Base-by-base conservation (phyloP, 148 eudicot genomes). In the Diospyros kaki region DNA sequence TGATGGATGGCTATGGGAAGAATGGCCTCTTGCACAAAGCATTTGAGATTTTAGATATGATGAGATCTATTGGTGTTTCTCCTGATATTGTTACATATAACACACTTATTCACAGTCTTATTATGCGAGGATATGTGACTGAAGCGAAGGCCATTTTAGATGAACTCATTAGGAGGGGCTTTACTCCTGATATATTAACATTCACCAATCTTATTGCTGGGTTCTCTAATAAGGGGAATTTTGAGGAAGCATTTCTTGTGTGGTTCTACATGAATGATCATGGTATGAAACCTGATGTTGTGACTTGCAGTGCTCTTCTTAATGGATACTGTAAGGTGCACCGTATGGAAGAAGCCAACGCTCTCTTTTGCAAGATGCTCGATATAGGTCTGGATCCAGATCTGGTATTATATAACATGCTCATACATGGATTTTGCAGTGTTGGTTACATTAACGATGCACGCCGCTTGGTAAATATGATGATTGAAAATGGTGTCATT, bases 291-390 rank as follows among this genome's bases (percentile, higher is more conserved):
- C 84, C 86, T 54, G 91, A 85, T 82, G 81, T 87, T 63, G 75
- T 85, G 68, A 81, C 79, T n/a, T 87, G 84, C 81, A 85, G 71
- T 81, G 87, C 83, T 81, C 81, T 85, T 65, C 82, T 87, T 60
- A 81, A 60, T 58, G 91, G 88, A 43, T 87, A 81, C 60, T 87
- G 88, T 73, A 80, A 68, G 71, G 76, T 78, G 28, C 62, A 58
- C 11, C 76, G 79, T 70, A 85, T 87, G 88, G 85, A 81, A 7
- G 86, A 88, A 79, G 91, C 87, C 51, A 66, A 56, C 50, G 76
- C 73, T 50, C 77, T 88, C 43, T 86, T 86, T 46, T 3, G 44
- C 1, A 72, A 81, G 75, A 76, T 82, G 87, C 76, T 85, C 66
- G 73, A 64, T 72, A 40, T 72, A 14, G 87, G 86, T 44, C 69